Conservation (phyloP, 768 basidiomycete genomes). For the Phanerodontia chrysosporium region DNA sequence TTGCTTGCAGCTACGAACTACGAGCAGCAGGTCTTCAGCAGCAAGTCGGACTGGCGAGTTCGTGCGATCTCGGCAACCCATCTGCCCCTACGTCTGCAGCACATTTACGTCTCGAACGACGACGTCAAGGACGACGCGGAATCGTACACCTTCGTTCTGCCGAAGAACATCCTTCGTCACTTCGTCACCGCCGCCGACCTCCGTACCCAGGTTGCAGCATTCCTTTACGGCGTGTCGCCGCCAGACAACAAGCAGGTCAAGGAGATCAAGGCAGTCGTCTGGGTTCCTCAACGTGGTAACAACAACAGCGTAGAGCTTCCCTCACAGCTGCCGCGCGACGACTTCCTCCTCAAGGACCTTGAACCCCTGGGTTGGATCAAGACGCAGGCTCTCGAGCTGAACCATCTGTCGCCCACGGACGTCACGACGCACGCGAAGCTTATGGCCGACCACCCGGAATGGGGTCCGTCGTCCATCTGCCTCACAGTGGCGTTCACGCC, state of each 20-base stretch:
- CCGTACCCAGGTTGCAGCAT: slow-evolving; percentile 93
- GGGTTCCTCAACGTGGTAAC: slow-evolving; percentile 95
- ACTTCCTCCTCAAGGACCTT: slow-evolving; percentile 90
- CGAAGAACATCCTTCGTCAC: slow-evolving; percentile 93
- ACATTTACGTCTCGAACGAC: slow-evolving; percentile 98
- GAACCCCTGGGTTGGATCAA: slow-evolving; percentile 97
- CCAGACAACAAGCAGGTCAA: slow-evolving; percentile 97
- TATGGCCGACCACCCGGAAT: slow-evolving; percentile 95
- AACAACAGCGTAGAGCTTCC: slow-evolving; percentile 95
- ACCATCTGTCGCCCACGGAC: slow-evolving; percentile 89
- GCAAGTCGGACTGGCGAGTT: slow-evolving; percentile 99
- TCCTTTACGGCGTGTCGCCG: slow-evolving; percentile 88
- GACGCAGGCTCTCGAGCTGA: slow-evolving; percentile 90
- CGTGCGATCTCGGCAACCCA: slow-evolving; percentile 97
- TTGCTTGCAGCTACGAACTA: slow-evolving; percentile 76
- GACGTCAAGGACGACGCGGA: slow-evolving; percentile 98
- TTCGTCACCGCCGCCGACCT: slow-evolving; percentile 93
- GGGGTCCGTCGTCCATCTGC: slow-evolving; percentile 91
- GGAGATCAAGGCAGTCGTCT: slow-evolving; percentile 96
- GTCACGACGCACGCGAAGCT: slow-evolving; percentile 92
- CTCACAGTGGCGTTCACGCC: slow-evolving; percentile 95
- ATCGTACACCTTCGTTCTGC: slow-evolving; percentile 91
- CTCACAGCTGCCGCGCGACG: slow-evolving; percentile 84
- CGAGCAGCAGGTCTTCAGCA: slow-evolving; percentile 97
- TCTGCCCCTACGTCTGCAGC: slow-evolving; percentile 90